Evolutionary conservation across 306 rosid species (phyloP), one percentile per base, ranked within the genome.

Genomic region (Rubus idaeus): DNA sequence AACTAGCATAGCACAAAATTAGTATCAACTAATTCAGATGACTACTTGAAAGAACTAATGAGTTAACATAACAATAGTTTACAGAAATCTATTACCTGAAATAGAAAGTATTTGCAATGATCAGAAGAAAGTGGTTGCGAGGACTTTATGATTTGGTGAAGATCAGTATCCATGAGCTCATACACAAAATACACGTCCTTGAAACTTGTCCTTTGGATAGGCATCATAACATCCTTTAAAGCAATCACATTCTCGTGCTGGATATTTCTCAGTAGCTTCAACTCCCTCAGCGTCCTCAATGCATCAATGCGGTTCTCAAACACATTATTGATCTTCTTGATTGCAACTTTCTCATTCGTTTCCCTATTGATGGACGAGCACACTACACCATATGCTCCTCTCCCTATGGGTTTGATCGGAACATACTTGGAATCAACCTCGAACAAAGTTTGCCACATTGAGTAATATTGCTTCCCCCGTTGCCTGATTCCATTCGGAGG

Each of bases 161-260:
- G 95, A 88, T 94, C 97, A 1, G 95, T 90, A 56, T 92, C 97
- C 98, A 94, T 94, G 50, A 94, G 97, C 81, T 94, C 98, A 64
- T 90, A 94, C 79, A 94, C 97, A 81, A 94, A 87, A 78, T 94
- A 92, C 14, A 92, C 91, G 79, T 94, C 97, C 84, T 78, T 89
- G 82, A 92, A 92, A 71, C 84, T 88, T 57, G 83, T 75, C 76
- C 87, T 81, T 12, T 89, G 90, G 46, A 72, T 73, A 13, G 96
- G 92, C 91, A 90, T 80, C 97, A 92, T 90, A 45, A 94, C 90
- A 86, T 94, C 97, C 86, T 90, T 92, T 79, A 92, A 78, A 79
- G 88, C 90, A 68, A 92, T 92, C 81, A 92, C 93, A 81, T 94
- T 92, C 71, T 90, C 89, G 4, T 92, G 98, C 53, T 85, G 89